These are phyloP conservation scores for Hyparrhenia diplandra DNA, from an alignment of 176 grass and related monocot species.

Conservation along the genomic window DNA sequence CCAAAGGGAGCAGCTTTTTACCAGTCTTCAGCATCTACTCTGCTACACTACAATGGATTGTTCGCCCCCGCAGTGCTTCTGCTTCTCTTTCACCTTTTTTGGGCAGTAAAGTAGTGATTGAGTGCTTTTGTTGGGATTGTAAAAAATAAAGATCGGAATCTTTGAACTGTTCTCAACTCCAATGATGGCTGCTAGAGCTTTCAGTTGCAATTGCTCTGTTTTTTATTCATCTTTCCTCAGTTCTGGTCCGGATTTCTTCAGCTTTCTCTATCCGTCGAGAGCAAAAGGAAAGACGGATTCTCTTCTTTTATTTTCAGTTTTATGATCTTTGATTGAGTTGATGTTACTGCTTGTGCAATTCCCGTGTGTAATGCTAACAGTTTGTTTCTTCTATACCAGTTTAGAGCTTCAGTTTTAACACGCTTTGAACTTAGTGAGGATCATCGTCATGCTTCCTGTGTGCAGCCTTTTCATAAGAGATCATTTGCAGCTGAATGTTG, in stretches of 20 bases:
- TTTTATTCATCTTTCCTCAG: constrained; percentile 11
- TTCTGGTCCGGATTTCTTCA: constrained; percentile 12
- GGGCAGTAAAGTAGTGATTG: constrained; percentile 15
- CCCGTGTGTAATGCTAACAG: constrained; percentile 2
- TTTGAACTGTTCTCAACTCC: constrained; percentile 56
- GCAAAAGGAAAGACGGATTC: constrained; percentile 14
- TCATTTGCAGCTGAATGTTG: constrained; percentile 20
- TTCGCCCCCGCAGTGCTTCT: constrained; percentile 17
- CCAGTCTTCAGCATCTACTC: constrained; percentile 28
- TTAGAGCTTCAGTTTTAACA: not conserved
- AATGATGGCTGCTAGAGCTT: constrained; percentile 62
- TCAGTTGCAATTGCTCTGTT: constrained; percentile 38
- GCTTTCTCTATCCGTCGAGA: not conserved
- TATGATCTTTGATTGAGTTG: not conserved
- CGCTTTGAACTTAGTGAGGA: not conserved
- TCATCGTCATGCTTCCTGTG: not conserved
- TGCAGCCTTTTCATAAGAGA: constrained; percentile 5
- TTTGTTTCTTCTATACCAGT: not conserved
- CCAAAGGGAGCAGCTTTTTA: constrained; percentile 42
- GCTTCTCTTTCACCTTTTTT: constrained; percentile 22
- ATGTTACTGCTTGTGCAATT: not conserved
- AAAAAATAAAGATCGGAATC: constrained; percentile 49
- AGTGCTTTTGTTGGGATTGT: constrained; percentile 42
- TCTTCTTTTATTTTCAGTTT: constrained; percentile 17
- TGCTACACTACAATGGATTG: constrained; percentile 25